Percentiles rank a stretch among this genome's conserved stretches.
Conservation (phyloP, 2,329 filamentous ascomycete genomes). For the Pseudocercospora macadamiae region DNA sequence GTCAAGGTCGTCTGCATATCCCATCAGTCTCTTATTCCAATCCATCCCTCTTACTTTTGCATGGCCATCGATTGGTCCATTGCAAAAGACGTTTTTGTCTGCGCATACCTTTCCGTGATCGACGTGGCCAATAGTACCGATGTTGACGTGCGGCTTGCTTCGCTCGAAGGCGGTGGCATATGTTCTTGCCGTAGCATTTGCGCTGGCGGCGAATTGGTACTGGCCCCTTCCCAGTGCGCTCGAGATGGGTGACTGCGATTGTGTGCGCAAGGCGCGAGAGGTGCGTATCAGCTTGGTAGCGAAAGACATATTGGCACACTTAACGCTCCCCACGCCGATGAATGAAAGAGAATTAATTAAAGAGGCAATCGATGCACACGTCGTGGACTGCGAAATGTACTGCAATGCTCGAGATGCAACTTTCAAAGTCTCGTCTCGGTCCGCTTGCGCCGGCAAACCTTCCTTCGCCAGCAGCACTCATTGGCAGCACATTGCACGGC, state of each 20-base stretch:
- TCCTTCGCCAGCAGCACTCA: no score
- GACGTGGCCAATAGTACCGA: conserved; percentile 98
- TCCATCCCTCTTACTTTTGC: neutral
- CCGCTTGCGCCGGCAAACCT: neutral
- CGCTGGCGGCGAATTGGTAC: conserved; percentile 66
- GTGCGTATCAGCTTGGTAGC: conserved; percentile 83
- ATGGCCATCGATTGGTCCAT: neutral
- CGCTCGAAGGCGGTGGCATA: conserved; percentile 75
- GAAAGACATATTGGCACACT: conserved; percentile 68
- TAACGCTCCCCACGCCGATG: conserved; percentile 13
- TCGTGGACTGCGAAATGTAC: neutral
- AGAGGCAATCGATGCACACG: conserved; percentile 6
- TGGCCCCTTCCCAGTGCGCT: conserved; percentile 65
- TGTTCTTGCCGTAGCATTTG: conserved; percentile 47
- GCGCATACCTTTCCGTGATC: conserved; percentile 92
- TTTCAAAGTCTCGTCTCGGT: neutral
- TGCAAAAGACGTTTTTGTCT: neutral
- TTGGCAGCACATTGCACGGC: no score
- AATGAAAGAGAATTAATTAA: conserved; percentile 12
- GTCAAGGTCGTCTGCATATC: conserved; percentile 83
- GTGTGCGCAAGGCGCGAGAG: conserved; percentile 72
- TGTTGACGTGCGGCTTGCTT: conserved; percentile 96
- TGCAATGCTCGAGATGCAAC: no score
- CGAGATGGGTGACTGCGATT: no score
- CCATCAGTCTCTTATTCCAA: conserved; percentile 13